These are phyloP conservation scores for Acacia crassicarpa DNA, from an alignment of 306 rosid species.

Conservation along the genomic window DNA sequence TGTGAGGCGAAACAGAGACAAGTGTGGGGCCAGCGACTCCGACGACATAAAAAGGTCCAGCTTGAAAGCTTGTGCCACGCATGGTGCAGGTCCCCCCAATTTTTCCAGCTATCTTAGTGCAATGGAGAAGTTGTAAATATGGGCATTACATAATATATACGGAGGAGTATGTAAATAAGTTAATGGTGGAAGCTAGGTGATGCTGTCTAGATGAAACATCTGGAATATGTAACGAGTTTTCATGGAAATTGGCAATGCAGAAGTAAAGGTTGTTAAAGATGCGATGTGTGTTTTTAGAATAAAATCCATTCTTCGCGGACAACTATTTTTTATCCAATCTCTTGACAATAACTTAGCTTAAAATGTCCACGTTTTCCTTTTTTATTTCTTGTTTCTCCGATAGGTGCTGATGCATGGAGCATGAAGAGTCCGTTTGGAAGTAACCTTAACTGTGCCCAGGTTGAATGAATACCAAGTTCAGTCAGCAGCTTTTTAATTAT, in stretches of 20 bases:
- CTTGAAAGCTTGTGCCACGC: conserved; percentile 18
- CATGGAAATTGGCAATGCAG: conserved; percentile 28
- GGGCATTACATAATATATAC: conserved; percentile 29
- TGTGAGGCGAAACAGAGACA: conserved; percentile 21
- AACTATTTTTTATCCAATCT: not conserved
- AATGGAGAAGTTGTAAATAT: conserved; percentile 54
- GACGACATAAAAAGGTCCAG: conserved; percentile 4
- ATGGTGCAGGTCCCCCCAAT: conserved; percentile 28
- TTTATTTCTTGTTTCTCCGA: not conserved
- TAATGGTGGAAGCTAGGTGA: conserved; percentile 4
- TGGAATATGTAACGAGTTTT: not conserved
- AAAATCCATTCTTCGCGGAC: not conserved
- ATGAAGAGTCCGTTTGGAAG: not conserved
- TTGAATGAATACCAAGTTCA: not conserved
- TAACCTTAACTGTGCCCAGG: not conserved
- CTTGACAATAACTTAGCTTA: not conserved
- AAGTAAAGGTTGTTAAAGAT: not conserved
- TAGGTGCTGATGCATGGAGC: not conserved
- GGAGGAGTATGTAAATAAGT: conserved; percentile 3
- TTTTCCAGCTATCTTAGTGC: conserved; percentile 37
- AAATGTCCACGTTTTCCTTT: not conserved
- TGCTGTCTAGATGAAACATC: not conserved
- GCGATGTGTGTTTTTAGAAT: not conserved
- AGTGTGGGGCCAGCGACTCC: not conserved
- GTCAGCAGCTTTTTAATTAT: not conserved